Percentiles rank a stretch among this genome's conserved stretches.
Conservation (phyloP, 2,329 filamentous ascomycete species). For the Fusarium stilboides region DNA sequence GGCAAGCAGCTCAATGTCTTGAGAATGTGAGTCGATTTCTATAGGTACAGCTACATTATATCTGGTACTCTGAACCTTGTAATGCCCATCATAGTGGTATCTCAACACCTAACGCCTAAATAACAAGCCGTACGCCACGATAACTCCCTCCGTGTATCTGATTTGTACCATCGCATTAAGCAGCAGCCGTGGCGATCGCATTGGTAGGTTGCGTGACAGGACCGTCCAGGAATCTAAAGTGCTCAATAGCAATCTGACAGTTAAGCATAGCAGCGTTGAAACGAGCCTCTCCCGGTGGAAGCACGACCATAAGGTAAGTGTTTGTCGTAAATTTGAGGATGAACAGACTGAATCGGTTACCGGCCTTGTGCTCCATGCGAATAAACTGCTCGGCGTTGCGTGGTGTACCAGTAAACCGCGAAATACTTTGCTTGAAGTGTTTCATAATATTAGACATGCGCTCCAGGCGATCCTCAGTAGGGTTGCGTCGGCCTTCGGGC, state of each 20-base stretch:
- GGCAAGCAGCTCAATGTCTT: not conserved
- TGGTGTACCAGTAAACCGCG: constrained; percentile 84
- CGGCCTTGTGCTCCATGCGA: constrained; percentile 84
- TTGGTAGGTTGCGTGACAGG: constrained; percentile 47
- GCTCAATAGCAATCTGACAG: constrained; percentile 86
- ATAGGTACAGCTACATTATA: constrained; percentile 9
- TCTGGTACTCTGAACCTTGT: constrained; percentile 16
- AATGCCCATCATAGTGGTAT: constrained; percentile 48
- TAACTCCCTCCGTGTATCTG: constrained; percentile 6
- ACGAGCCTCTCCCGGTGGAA: constrained; percentile 90
- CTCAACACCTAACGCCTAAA: constrained; percentile 48
- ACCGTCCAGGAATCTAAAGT: constrained; percentile 80
- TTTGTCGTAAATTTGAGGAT: constrained; percentile 97
- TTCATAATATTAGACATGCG: constrained; percentile 97
- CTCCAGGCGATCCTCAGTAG: constrained; percentile 93
- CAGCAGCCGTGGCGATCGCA: constrained; percentile 18
- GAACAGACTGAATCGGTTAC: constrained; percentile 88
- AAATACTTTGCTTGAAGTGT: constrained; percentile 91
- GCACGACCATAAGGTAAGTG: constrained; percentile 93
- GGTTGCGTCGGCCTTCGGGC: constrained; percentile 81
- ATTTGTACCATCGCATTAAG: constrained; percentile 16
- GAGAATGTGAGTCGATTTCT: not conserved
- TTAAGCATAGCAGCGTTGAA: constrained; percentile 94
- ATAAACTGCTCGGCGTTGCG: constrained; percentile 86
- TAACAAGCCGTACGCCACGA: constrained; percentile 20